Conservation (phyloP, 108 stramenopile genomes). For the Nannochloropsis salina region DNA sequence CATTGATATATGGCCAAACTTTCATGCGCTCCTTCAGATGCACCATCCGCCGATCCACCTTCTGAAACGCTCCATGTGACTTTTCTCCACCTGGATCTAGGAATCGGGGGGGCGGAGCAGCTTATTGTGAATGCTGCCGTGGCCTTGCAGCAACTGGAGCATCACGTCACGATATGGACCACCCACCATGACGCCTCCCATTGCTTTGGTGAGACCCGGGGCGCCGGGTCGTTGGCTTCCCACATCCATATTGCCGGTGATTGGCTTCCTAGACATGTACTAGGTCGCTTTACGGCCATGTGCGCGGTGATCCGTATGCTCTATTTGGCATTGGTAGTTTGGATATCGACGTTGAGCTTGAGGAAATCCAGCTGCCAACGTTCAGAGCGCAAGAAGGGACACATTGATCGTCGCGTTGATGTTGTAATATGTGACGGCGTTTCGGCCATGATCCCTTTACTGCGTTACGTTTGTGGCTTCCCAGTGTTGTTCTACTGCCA, state of each 20-base stretch:
- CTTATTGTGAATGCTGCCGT: slow-evolving; percentile 59
- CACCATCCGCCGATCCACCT: neutral
- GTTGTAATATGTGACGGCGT: slow-evolving; percentile 61
- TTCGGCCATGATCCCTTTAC: slow-evolving; percentile 51
- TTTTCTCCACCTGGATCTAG: slow-evolving; percentile 60
- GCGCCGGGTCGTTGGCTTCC: slow-evolving; percentile 42
- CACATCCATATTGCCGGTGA: slow-evolving; percentile 65
- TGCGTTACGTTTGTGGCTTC: slow-evolving; percentile 43
- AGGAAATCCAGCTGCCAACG: no score
- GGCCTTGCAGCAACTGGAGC: slow-evolving; percentile 36
- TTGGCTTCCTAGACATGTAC: slow-evolving; percentile 80
- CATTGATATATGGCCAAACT: neutral
- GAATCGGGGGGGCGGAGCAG: slow-evolving; percentile 61
- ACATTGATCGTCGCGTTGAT: neutral
- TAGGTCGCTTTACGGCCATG: slow-evolving; percentile 48
- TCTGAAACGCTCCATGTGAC: slow-evolving; percentile 38
- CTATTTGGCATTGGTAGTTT: slow-evolving; percentile 30
- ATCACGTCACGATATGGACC: slow-evolving; percentile 73
- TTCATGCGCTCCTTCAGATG: neutral
- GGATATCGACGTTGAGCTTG: neutral
- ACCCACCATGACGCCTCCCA: slow-evolving; percentile 81
- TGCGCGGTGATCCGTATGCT: slow-evolving; percentile 54
- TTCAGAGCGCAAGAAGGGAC: neutral
- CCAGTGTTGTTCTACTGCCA: slow-evolving; percentile 92
- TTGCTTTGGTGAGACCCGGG: slow-evolving; percentile 80